Base-by-base conservation (phyloP, 139 green algal species). In the Picochlorum costavermella region DNA sequence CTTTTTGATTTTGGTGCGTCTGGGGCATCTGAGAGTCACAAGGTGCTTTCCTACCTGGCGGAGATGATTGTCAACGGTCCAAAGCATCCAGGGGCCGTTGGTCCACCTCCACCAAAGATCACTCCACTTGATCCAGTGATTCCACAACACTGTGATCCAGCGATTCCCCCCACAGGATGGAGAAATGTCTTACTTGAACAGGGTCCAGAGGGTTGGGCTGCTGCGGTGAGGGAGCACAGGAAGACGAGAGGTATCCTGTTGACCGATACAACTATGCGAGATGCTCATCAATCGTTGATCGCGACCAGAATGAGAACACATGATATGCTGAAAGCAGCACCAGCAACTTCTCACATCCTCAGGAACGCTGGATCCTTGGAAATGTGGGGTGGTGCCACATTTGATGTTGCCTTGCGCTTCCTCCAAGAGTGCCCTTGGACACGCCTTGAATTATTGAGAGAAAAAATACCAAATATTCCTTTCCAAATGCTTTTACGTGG, bases 401-500 rank as follows among this genome's bases (percentile, higher is more conserved):
- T 96, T 69, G 90, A 96, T 70, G 90, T 96, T 9, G 83, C 88
- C 6, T 81, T 95, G 65, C 83, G 87, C 33, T 95, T 93, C 77
- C 72, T 95, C 68, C 86, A 95, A 57, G 90, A 96, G 78, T 90
- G 83, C 75, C 90, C 90, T 45, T 96, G 90, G 90, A 63, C 71
- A 44, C 81, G 90, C n/a, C 76, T 96, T 67, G 86, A 96, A 70
- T 56, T 78, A 72, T 78, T 96, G 60, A 68, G 90, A 25, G 82
- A 94, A 74, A 48, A 68, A 13, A 73, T 96, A 13, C 90, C 90
- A 60, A 92, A 95, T 79, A 88, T 96, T 66, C 90, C 90, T 14
- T 96, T 96, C 81, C 87, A 96, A 84, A 96, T 96, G 90, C 78
- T 96, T 55, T 70, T 96, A 49, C 81, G 90, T 14, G 90, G 90